Evolutionary conservation across 306 rosid species (phyloP).

Genomic region (Rubus idaeus): DNA sequence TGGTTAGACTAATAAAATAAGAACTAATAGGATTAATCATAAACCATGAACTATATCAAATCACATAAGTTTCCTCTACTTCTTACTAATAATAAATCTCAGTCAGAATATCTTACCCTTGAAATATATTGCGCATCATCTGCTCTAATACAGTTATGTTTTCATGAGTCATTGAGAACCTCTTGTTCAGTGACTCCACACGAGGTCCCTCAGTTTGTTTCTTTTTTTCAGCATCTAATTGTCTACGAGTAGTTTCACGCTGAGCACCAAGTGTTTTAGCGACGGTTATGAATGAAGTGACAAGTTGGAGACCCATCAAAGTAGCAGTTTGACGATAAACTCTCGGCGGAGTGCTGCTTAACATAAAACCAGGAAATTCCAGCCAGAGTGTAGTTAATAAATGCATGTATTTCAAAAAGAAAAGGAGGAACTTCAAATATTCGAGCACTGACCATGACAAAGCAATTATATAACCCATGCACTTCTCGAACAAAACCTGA

Average conservation of each 20-base stretch:
- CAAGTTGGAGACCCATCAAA: slow-evolving; percentile 89
- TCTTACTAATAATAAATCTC: background rate
- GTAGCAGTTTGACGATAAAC: slow-evolving; percentile 95
- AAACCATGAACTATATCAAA: slow-evolving; percentile 2
- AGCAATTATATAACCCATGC: slow-evolving; percentile 96
- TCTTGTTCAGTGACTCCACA: slow-evolving; percentile 81
- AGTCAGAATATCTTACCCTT: slow-evolving; percentile 68
- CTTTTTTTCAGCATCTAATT: slow-evolving; percentile 96
- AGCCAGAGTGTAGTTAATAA: slow-evolving; percentile 18
- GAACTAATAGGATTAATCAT: slow-evolving; percentile 15
- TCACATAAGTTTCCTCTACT: slow-evolving; percentile 11
- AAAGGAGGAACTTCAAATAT: slow-evolving; percentile 23
- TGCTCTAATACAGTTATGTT: slow-evolving; percentile 81
- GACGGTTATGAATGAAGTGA: slow-evolving; percentile 77
- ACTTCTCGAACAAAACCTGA: slow-evolving; percentile 90
- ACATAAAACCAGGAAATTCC: slow-evolving; percentile 23
- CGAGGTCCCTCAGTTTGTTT: slow-evolving; percentile 90
- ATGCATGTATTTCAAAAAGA: slow-evolving; percentile 13
- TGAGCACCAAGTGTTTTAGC: slow-evolving; percentile 86
- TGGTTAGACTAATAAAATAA: slow-evolving; percentile 30
- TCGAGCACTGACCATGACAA: slow-evolving; percentile 77
- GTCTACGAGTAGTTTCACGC: slow-evolving; percentile 94
- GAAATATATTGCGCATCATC: slow-evolving; percentile 97
- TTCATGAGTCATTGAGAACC: slow-evolving; percentile 82
- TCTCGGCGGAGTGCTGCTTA: slow-evolving; percentile 93